Base-by-base conservation (phyloP, 306 rosid genomes). In the Cucurbita ficifolia region DNA sequence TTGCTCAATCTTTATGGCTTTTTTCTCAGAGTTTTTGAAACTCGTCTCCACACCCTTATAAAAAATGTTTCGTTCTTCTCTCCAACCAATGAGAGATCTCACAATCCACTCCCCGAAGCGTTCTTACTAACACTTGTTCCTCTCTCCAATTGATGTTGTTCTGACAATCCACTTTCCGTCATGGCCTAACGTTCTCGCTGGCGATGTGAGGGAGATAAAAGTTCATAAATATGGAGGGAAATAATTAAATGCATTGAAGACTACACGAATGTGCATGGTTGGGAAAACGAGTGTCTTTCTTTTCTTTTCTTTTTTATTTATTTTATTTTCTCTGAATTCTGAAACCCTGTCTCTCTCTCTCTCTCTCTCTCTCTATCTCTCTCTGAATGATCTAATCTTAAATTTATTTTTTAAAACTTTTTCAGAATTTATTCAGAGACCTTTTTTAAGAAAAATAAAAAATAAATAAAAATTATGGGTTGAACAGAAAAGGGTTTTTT, bases 211-310 rank as follows among this genome's bases (percentile, higher is more conserved):
- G 36, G 24, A 16, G 14, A 14, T 6, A 2, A 17, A 10, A 10
- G 51, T 46, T 5, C 6, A 58, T 61, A 61, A 61, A 61, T 61
- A 4, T 12, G 39, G 18, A 8, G 46, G 16, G 22, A 1, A 19
- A 19, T 46, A 16, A 50, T 22, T 49, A 69, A 33, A 43, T 61
- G 40, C 76, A 64, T 68, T 79, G 72, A 52, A 82, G 83, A 79
- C 35, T 68, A 80, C 83, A 82, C 83, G 81, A 79, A 79, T 69
- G 81, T 76, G 62, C 63, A 46, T 59, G 74, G 24, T 48, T 77
- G 55, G 79, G 61, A 74, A 76, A 64, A 48, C 16, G 70, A 22
- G 78, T 18, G 22, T 73, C 45, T 59, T 8, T 57, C 0, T 55
- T 21, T 55, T 21, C 12, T 21, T 29, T 29, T 29, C 2, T 24